Base-by-base conservation (phyloP, 2,329 filamentous ascomycete genomes). In the Bipolaris sorokiniana region DNA sequence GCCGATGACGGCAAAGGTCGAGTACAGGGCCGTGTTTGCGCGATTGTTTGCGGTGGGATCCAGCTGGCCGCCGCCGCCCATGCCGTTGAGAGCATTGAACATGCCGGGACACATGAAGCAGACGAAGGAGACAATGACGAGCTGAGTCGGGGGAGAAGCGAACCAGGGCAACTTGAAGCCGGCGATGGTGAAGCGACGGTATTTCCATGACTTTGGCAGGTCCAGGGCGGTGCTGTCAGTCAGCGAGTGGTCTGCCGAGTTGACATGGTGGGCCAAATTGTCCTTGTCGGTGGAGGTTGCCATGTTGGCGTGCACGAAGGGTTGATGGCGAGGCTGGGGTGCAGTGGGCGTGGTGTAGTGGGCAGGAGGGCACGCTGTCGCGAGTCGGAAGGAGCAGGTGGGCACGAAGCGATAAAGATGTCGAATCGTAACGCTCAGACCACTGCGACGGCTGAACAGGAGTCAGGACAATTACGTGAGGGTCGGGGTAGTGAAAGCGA, bases 1-100 rank as follows among this genome's bases (percentile, higher is more conserved):
- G 15, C 85, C 85, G 11, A 87, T 80, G 2, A 87, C 83, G 55
- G 85, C 85, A 72, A 92, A 91, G 34, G 88, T 89, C 61, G 86
- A 86, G 79, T 92, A 91, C 48, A 92, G 78, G 20, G 89, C 89
- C 4, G 86, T 87, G 73, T 86, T 89, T 68, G 89, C 86, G 66
- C 88, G 84, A 73, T 89, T 88, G 66, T 85, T 82, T 54, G 84
- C 87, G 22, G 79, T 82, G 5, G 75, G 63, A 57, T 80, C 77
- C 47, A 81, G 66, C 71, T 81, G 79, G 46, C 81, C 81, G 47
- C 78, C 81, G 23, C 81, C 81, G 46, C 81, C 81, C 71, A 83
- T 80, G 55, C 81, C 81, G 57, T 78, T 79, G 64, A 83, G 66
- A 23, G 81, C 81, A 64, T 83, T 83, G 75, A 80, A 83, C 81